Percentiles rank a stretch among this genome's conserved stretches.
These are phyloP conservation scores for Yamadazyma laniorum DNA, from an alignment of 805 yeast genomes.

Conservation along the genomic window DNA sequence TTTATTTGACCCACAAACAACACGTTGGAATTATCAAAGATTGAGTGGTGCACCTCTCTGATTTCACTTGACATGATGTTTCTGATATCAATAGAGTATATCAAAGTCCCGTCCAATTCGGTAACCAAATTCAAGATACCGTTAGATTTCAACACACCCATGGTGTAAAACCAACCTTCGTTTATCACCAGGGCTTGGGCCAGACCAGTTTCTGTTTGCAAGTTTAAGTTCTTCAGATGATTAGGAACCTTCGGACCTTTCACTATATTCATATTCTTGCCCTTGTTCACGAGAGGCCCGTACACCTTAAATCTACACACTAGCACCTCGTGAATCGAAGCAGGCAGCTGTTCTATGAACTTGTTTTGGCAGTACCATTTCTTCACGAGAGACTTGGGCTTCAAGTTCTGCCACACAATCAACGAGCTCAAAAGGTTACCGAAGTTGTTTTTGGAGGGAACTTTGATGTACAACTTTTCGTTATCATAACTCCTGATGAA, in stretches of 20 bases:
- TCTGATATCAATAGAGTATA: slow-evolving; percentile 59
- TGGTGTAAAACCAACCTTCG: slow-evolving; percentile 71
- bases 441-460: slow-evolving; percentile 38
- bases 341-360: slow-evolving; percentile 17
- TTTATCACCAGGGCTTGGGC: slow-evolving; percentile 10
- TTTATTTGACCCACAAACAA: slow-evolving; percentile 57
- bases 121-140: slow-evolving; percentile 60
- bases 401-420: slow-evolving; percentile 57
- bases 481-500: slow-evolving; percentile 41
- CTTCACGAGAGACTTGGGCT: slow-evolving; percentile 51
- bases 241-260: slow-evolving; percentile 39
- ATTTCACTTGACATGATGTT: slow-evolving; percentile 58
- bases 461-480: slow-evolving; percentile 35
- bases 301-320: slow-evolving; percentile 65
- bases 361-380: slow-evolving; percentile 50
- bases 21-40: slow-evolving; percentile 57
- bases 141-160: slow-evolving; percentile 65
- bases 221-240: slow-evolving; percentile 16
- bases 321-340: slow-evolving; percentile 39
- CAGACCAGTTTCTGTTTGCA: slow-evolving; percentile 1
- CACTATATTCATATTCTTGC: slow-evolving; percentile 35
- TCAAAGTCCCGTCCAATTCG: slow-evolving; percentile 61
- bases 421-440: slow-evolving; percentile 44
- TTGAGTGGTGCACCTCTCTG: slow-evolving; percentile 59
- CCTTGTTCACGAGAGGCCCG: slow-evolving; percentile 55